Percentiles rank a stretch among this genome's conserved stretches.
Conservation (phyloP, 129 eudicot species). For the Arctium lappa region DNA sequence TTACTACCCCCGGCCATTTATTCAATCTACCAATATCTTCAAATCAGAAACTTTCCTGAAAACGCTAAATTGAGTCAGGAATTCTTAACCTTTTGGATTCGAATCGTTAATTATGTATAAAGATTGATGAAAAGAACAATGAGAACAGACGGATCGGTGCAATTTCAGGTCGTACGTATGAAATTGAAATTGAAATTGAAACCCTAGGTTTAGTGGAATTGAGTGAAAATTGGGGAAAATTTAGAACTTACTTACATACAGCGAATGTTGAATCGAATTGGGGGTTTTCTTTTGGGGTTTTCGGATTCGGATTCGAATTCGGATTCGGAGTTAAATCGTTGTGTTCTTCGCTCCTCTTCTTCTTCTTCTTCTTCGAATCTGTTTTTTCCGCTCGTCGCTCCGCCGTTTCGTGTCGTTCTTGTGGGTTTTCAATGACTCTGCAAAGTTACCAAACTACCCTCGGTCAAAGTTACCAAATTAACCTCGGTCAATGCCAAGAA, state of each 20-base stretch:
- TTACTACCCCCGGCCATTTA: conserved; percentile 39
- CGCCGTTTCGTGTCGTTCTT: conserved; percentile 15
- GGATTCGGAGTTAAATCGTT: background rate
- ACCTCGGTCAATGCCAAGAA: background rate
- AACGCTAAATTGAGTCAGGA: conserved; percentile 6
- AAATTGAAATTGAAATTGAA: conserved; percentile 30
- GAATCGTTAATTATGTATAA: background rate
- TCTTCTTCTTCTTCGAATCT: conserved; percentile 1
- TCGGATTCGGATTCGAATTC: background rate
- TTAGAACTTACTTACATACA: conserved; percentile 27
- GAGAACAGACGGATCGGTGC: background rate
- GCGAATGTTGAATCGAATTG: background rate
- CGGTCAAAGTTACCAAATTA: no score
- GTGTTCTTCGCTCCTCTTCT: background rate
- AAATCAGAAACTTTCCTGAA: conserved; percentile 10
- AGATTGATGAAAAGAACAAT: background rate
- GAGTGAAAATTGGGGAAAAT: background rate
- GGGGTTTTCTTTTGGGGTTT: background rate
- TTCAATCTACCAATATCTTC: background rate
- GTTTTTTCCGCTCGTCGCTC: background rate
- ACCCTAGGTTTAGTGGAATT: conserved; percentile 34
- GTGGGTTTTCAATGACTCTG: conserved; percentile 4
- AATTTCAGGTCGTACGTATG: background rate
- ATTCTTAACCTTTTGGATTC: background rate
- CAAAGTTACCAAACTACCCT: conserved; percentile 28